Evolutionary conservation across 306 rosid genomes (phyloP).

Genomic region (Vigna unguiculata): DNA sequence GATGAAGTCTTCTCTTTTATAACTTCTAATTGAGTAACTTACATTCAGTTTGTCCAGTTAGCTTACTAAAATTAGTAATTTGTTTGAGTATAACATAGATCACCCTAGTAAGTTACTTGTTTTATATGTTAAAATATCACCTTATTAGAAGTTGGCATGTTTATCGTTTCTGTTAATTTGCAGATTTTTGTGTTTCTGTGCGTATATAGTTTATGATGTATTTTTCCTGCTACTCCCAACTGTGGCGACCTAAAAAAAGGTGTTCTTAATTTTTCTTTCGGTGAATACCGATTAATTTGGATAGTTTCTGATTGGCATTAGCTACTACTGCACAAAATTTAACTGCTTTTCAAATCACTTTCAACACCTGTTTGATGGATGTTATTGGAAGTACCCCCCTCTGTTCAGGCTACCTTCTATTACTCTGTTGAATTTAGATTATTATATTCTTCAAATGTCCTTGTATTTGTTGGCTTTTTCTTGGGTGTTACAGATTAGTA

Average conservation of each 20-base stretch:
- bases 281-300: conserved; percentile 11
- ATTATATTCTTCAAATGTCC: not conserved
- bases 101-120: not conserved
- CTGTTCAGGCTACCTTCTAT: conserved; percentile 14
- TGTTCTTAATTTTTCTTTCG: conserved; percentile 11
- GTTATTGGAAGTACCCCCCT: not conserved
- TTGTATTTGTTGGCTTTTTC: not conserved
- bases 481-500: not conserved
- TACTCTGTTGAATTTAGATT: not conserved
- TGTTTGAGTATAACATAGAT: not conserved
- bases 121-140: not conserved
- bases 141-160: conserved; percentile 24
- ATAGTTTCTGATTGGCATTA: conserved; percentile 27
- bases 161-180: conserved; percentile 9
- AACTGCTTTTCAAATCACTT: not conserved
- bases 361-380: conserved; percentile 6
- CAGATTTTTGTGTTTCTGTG: too few relatives aligned
- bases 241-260: conserved; percentile 1
- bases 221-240: not conserved
- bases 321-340: not conserved
- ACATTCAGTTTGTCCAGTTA: not conserved
- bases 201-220: too few relatives aligned
- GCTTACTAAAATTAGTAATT: not conserved
- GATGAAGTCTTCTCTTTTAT: not conserved
- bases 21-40: conserved; percentile 21